Conservation (phyloP, 1,284 basidiomycete species). For the Coniferiporia weirii region DNA sequence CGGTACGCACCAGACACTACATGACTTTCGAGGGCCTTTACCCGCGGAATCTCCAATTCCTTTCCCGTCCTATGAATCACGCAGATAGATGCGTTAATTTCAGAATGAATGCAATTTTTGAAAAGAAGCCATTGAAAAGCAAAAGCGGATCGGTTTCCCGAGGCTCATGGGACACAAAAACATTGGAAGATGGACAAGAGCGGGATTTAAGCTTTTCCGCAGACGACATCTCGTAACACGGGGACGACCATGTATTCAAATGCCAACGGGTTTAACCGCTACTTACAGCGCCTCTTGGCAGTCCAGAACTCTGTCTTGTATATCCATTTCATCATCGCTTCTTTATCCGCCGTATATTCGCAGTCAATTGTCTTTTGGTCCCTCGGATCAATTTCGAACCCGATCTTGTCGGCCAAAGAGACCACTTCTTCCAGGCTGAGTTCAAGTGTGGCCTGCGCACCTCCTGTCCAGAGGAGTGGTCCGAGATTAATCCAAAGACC, state of each 20-base stretch:
- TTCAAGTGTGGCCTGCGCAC: slow-evolving; percentile 49
- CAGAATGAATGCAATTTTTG: not conserved
- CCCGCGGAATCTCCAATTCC: not conserved
- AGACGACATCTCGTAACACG: not conserved
- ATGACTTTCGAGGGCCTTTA: not conserved
- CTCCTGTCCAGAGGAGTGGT: slow-evolving; percentile 57
- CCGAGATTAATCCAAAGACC: slow-evolving; percentile 67
- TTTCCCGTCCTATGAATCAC: not conserved
- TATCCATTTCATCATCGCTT: slow-evolving; percentile 64
- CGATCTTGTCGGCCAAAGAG: slow-evolving; percentile 40
- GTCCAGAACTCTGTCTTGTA: slow-evolving; percentile 65
- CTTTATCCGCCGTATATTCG: slow-evolving; percentile 56
- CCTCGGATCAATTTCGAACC: slow-evolving; percentile 37
- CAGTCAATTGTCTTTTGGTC: slow-evolving; percentile 43
- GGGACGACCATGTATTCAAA: not conserved
- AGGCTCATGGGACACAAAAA: not conserved
- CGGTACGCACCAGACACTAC: too few relatives aligned
- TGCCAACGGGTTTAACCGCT: not conserved
- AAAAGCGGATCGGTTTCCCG: not conserved
- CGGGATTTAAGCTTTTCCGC: not conserved
- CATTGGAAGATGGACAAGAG: not conserved
- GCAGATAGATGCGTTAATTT: not conserved
- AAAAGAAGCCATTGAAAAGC: not conserved
- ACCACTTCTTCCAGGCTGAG: slow-evolving; percentile 59
- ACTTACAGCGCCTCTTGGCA: slow-evolving; percentile 34